Evolutionary conservation across 2,329 filamentous ascomycete genomes (phyloP), one percentile per base, ranked within the genome.

Genomic region (Bipolaris victoriae): DNA sequence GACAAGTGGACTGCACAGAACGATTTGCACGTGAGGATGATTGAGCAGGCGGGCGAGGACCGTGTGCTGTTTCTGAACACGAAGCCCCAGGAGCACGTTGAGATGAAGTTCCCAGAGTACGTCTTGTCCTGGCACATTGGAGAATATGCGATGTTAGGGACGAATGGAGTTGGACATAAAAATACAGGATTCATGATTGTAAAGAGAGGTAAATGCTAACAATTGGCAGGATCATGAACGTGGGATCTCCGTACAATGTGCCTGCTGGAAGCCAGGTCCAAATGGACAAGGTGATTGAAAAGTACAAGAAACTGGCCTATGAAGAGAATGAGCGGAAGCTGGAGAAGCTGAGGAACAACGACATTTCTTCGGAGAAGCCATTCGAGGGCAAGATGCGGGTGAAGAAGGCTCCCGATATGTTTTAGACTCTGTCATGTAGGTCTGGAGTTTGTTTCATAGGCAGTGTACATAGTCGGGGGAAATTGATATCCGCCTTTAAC

Each of bases 41-140:
- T 88, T 61, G 86, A 89, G 78, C 83, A 85, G 76, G 87, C 86
- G 22, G 87, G 84, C 35, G 77, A 80, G 49, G 87, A 90, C 72
- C 79, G 84, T 59, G 84, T 87, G 64, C 72, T 90, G 64, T 88
- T 88, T 71, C 57, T 76, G 63, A 79, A 80, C 61, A 65, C 71
- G n/a, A 74, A 74, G 68, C 78, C 81, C 29, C 76, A 80, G 63
- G 79, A 76, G 52, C 74, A 80, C 64, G 77, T 86, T 43, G 80
- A 86, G 18, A 73, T 90, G 74, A 84, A 77, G 70, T 86, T 84
- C 67, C 86, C 84, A 33, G 88, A 90, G 88, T 90, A 83, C 61
- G 87, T 84, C 31, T 9, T 37, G 37, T 9, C 39, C 22, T 41
- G 9, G n/a, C 5, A 18, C n/a, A 6, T 29, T 37, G 6, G 16